These are phyloP conservation scores for Patellifolia procumbens DNA, from an alignment of 179 eudicot species.

Conservation along the genomic window DNA sequence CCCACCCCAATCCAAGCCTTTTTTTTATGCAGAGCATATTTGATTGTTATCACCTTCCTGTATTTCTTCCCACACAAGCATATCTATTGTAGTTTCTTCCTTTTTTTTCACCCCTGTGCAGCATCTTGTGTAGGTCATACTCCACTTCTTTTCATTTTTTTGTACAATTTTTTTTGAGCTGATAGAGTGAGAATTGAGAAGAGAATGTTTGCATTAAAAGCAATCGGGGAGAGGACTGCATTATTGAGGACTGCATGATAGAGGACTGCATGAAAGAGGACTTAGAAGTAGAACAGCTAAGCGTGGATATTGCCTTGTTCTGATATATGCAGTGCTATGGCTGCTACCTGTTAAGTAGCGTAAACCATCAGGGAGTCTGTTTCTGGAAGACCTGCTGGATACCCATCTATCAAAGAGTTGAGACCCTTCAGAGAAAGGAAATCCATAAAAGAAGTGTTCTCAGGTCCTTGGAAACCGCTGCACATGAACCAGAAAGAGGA, in stretches of 20 bases:
- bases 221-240: too few relatives aligned
- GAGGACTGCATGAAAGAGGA: not conserved
- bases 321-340: too few relatives aligned
- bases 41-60: too few relatives aligned
- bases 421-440: not conserved
- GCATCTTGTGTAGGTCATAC: not conserved
- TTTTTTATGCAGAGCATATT: too few relatives aligned
- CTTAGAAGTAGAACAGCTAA: not conserved
- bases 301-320: not conserved
- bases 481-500: not conserved
- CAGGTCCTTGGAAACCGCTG: not conserved
- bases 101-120: too few relatives aligned
- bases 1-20: too few relatives aligned
- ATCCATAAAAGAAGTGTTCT: not conserved
- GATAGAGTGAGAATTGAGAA: too few relatives aligned
- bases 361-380: not conserved
- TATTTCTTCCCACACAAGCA: too few relatives aligned
- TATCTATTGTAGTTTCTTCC: too few relatives aligned
- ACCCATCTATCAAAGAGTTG: not conserved
- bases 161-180: too few relatives aligned
- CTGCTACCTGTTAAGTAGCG: too few relatives aligned
- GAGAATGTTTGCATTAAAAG: too few relatives aligned
- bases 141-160: not conserved
- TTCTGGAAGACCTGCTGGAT: not conserved
- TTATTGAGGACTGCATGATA: not conserved